Evolutionary conservation across 2,329 filamentous ascomycete species (phyloP), one percentile per base, ranked within the genome.

Genomic region (Fusarium falciforme): DNA sequence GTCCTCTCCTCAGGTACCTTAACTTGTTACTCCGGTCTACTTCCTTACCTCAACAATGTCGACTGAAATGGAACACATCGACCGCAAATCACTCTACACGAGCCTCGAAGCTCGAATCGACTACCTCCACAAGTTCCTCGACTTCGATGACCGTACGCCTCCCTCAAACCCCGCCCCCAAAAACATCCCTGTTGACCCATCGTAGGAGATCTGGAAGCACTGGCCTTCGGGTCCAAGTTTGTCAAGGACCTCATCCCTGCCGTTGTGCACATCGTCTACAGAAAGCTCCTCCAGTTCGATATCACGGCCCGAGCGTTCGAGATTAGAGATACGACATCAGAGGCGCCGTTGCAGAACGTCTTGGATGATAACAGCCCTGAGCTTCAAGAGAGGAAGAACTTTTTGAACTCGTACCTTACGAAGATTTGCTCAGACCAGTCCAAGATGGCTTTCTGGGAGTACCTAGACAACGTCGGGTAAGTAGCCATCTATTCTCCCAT

Each of bases 371-470:
- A 68, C 9, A 68, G 68, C 22, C 68, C 61, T 11, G 65, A 71
- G 16, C 22, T 71, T 3, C 61, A 62, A 33, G n/a, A 59, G 49
- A 49, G 68, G 14, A 71, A 65, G 68, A 57, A 42, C 20, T 71
- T 71, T 27, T 22, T 71, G 25, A 71, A 68, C 49, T 71, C 68
- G 14, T 71, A 71, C 31, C 57, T 71, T 8, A 65, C 36, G 14
- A 68, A 65, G 52, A 68, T 71, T 3, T 71, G 68, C 44, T 68
- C 68, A 10, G 68, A 71, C 10, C 68, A 71, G 52, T 71, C 65
- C 20, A 64, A 68, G 25, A 67, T 67, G 61, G 68, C 68, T 3
- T 71, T 71, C 29, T 71, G 68, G 68, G 68, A 71, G 52, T 71
- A 71, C 31, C 58, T 71, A 2, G 68, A 71, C 27, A 64, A 68